Evolutionary conservation across 2,329 filamentous ascomycete species (phyloP).

Genomic region (Phyllosticta citrichinensis): DNA sequence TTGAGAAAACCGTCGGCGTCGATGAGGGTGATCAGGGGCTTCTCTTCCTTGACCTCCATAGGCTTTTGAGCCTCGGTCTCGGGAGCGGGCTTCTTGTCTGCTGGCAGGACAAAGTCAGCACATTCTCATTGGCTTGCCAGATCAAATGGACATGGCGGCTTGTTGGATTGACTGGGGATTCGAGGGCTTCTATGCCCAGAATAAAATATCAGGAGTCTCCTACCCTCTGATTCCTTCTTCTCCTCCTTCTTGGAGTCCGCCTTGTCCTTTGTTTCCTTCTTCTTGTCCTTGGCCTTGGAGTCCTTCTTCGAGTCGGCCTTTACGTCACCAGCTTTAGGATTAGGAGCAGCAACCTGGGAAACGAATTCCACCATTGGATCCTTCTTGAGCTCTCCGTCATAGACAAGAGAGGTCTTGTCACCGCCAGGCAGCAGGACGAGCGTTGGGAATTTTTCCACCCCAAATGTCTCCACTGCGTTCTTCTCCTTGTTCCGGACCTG

Average conservation of each 20-base stretch:
- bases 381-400: constrained; percentile 80
- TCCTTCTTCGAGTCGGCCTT: constrained; percentile 32
- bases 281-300: constrained; percentile 29
- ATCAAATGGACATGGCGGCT: no score
- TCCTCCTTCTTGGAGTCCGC: constrained; percentile 29
- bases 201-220: not conserved
- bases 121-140: constrained; percentile 20
- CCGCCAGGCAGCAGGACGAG: constrained; percentile 69
- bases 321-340: constrained; percentile 56
- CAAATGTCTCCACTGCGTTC: constrained; percentile 61
- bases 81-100: constrained; percentile 17
- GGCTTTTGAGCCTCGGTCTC: constrained; percentile 34
- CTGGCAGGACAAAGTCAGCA: constrained; percentile 38
- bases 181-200: no score
- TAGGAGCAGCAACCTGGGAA: constrained; percentile 66
- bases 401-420: constrained; percentile 57
- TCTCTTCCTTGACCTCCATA: constrained; percentile 43
- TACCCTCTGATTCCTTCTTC: constrained; percentile 12
- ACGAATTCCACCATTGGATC: constrained; percentile 72
- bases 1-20: constrained; percentile 53
- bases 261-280: constrained; percentile 20
- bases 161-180: no score
- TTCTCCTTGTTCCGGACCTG: constrained; percentile 78
- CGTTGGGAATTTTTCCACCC: constrained; percentile 66
- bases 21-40: constrained; percentile 55